A percentile compares a stretch with the other conserved stretches of the same genome.
These are phyloP conservation scores for Ilyonectria sp. DNA, from an alignment of 2,329 filamentous ascomycete species.

Conservation along the genomic window DNA sequence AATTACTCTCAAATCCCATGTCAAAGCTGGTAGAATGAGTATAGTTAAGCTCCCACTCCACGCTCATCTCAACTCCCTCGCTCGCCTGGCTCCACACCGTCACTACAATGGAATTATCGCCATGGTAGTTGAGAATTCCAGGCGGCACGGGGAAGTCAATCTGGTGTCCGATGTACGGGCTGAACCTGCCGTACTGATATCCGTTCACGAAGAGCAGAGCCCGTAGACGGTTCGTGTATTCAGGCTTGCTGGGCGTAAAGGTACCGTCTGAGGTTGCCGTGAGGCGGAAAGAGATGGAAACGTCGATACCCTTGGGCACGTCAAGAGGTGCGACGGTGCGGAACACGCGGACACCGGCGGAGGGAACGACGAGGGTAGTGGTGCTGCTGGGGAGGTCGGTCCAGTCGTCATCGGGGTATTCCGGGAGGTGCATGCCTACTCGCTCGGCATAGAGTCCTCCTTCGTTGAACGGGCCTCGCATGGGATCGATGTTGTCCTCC, in stretches of 20 bases:
- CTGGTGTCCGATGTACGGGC: conserved; percentile 74
- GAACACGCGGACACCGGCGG: conserved; percentile 70
- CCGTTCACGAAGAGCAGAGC: conserved; percentile 75
- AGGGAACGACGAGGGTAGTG: conserved; percentile 59
- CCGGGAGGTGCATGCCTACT: conserved; percentile 71
- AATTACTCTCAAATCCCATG: conserved; percentile 62
- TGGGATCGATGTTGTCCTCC: conserved; percentile 67
- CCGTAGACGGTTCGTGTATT: conserved; percentile 58
- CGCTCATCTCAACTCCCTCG: conserved; percentile 63
- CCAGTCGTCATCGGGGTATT: conserved; percentile 66
- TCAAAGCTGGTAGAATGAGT: conserved; percentile 68
- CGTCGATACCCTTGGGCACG: conserved; percentile 67
- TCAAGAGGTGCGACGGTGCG: conserved; percentile 66
- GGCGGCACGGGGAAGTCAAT: conserved; percentile 72
- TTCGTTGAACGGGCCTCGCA: conserved; percentile 70
- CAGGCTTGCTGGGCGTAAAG: conserved; percentile 50
- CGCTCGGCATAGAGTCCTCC: conserved; percentile 72
- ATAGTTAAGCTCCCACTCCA: conserved; percentile 69
- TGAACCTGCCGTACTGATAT: conserved; percentile 74
- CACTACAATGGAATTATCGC: conserved; percentile 70
- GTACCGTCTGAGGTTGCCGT: conserved; percentile 59
- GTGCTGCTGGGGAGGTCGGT: conserved; percentile 42
- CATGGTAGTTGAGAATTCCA: conserved; percentile 70
- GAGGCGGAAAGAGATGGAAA: conserved; percentile 70
- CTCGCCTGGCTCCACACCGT: conserved; percentile 73